Percentiles rank a stretch among this genome's conserved stretches.
phyloP scores from a whole-genome alignment of 129 eudicot species.

The Deinandra increscens region DNA sequence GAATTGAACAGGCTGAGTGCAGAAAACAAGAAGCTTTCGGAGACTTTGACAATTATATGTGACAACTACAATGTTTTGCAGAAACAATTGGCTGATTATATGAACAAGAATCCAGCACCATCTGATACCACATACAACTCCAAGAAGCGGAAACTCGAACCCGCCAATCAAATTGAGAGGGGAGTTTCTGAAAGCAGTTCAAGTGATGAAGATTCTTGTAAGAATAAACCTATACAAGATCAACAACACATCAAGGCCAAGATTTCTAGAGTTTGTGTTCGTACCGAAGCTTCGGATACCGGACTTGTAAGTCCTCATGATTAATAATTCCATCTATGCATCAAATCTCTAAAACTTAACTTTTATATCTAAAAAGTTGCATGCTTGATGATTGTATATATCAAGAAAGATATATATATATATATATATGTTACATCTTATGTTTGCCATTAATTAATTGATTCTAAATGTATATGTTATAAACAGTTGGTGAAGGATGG shows the following conservation, averaged over 20 bases:
- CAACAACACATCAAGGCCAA: slow-evolving; percentile 59
- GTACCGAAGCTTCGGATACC: slow-evolving; percentile 79
- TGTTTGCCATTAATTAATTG: not conserved
- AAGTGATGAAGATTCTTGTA: slow-evolving; percentile 80
- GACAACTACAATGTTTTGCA: slow-evolving; percentile 76
- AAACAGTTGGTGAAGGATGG: slow-evolving; percentile 87
- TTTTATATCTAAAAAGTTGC: not conserved
- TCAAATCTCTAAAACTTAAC: not conserved
- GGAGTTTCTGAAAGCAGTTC: slow-evolving; percentile 73
- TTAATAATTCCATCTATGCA: not conserved
- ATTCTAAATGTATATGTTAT: not conserved
- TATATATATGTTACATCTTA: too few species aligned
- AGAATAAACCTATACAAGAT: slow-evolving; percentile 69
- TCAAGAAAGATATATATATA: not conserved
- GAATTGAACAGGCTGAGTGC: slow-evolving; percentile 73
- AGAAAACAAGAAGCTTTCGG: slow-evolving; percentile 81
- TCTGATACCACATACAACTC: slow-evolving; percentile 26
- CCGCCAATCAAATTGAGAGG: slow-evolving; percentile 28
- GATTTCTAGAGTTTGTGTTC: slow-evolving; percentile 53
- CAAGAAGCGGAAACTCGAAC: slow-evolving; percentile 51
- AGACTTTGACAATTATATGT: slow-evolving; percentile 64
- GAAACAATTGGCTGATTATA: slow-evolving; percentile 56
- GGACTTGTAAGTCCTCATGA: slow-evolving; percentile 60
- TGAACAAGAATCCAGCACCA: slow-evolving; percentile 42
- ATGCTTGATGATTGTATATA: not conserved